A percentile compares a stretch with the other conserved stretches of the same genome.
phyloP scores from a whole-genome alignment of 2,329 filamentous ascomycete genomes.

The Monilinia vaccinii-corymbosi region DNA sequence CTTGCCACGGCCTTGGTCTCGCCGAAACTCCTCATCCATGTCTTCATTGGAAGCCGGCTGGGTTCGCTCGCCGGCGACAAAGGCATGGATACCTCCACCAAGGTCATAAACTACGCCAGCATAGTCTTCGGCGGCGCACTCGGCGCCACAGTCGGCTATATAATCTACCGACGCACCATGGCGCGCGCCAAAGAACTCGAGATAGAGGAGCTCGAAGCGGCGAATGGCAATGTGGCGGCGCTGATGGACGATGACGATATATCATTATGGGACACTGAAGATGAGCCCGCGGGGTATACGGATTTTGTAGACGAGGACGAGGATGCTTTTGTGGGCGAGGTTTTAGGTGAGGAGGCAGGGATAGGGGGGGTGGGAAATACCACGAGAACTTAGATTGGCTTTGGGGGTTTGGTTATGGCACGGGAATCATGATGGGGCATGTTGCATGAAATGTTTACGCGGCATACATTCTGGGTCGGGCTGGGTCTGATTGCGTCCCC shows the following conservation, averaged over 20 bases:
- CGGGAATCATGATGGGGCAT: not conserved
- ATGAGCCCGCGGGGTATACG: slow-evolving; percentile 19
- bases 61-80: slow-evolving; percentile 73
- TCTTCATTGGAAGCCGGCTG: slow-evolving; percentile 83
- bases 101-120: slow-evolving; percentile 73
- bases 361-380: slow-evolving; percentile 10
- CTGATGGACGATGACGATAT: slow-evolving; percentile 30
- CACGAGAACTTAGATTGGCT: not conserved
- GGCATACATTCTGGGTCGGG: not conserved
- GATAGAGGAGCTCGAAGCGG: slow-evolving; percentile 25
- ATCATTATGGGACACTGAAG: slow-evolving; percentile 26
- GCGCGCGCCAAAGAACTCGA: slow-evolving; percentile 50
- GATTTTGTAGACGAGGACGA: slow-evolving; percentile 27
- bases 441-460: not conserved
- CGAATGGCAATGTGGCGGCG: slow-evolving; percentile 11
- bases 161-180: slow-evolving; percentile 73
- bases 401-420: not conserved
- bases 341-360: slow-evolving; percentile 13
- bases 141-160: slow-evolving; percentile 66
- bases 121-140: slow-evolving; percentile 65
- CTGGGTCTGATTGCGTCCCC: not conserved
- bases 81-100: slow-evolving; percentile 70
- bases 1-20: slow-evolving; percentile 72
- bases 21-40: slow-evolving; percentile 83
- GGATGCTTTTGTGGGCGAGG: slow-evolving; percentile 22